A percentile compares a stretch with the other conserved stretches of the same genome.
Evolutionary conservation across 805 yeast genomes (phyloP).

Genomic region (Pichia pseudocactophila): DNA sequence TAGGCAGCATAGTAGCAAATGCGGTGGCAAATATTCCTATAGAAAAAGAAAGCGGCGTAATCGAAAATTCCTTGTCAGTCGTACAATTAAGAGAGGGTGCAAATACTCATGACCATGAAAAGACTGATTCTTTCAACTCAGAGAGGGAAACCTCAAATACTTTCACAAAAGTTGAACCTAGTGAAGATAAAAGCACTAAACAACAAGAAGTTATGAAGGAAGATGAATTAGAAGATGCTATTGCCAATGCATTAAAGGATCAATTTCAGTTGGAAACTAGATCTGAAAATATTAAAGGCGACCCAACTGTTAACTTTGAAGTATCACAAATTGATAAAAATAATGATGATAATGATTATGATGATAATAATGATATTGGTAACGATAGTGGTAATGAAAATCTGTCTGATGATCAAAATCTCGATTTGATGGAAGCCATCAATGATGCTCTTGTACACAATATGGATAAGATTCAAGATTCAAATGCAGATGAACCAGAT

Average conservation of each 20-base stretch:
- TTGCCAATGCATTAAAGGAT: constrained; percentile 12
- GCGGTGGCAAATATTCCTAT: constrained; percentile 3
- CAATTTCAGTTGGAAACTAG: constrained; percentile 1
- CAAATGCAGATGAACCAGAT: constrained; percentile 1
- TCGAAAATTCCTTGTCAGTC: too few relatives aligned
- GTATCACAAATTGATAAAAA: neutral
- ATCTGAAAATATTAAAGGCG: neutral
- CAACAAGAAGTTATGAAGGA: neutral
- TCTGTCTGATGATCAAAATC: neutral
- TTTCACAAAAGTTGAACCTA: neutral
- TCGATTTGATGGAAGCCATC: constrained; percentile 10
- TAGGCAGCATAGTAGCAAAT: constrained; percentile 3
- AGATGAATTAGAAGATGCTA: constrained; percentile 8
- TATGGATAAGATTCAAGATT: constrained; percentile 5
- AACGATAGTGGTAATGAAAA: neutral
- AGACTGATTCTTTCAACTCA: neutral
- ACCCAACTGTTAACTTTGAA: too few relatives aligned
- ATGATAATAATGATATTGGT: neutral
- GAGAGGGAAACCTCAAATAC: neutral
- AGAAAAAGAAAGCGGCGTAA: too few relatives aligned
- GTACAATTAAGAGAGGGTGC: too few relatives aligned
- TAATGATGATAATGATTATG: neutral
- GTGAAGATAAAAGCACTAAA: neutral
- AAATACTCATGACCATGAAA: too few relatives aligned
- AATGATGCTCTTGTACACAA: constrained; percentile 10